Conservation (phyloP, 2,329 filamentous ascomycete genomes). For the Exophiala bonariae region DNA sequence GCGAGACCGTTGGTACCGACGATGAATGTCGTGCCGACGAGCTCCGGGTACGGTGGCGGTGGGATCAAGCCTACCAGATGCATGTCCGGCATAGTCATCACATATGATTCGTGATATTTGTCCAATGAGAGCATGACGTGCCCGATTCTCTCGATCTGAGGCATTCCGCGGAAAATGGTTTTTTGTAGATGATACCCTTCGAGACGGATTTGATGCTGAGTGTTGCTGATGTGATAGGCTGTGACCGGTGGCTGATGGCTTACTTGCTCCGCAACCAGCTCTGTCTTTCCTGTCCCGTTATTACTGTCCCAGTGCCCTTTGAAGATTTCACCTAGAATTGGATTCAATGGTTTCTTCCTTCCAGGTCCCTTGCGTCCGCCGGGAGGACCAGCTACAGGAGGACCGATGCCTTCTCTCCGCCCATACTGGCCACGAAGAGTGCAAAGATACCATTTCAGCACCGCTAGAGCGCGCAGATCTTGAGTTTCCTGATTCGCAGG, state of each 20-base stretch:
- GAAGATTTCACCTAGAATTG: neutral
- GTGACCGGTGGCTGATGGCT: constrained; percentile 17
- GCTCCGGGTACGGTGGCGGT: constrained; percentile 48
- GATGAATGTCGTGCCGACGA: constrained; percentile 14
- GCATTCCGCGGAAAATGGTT: constrained; percentile 87
- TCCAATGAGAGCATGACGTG: constrained; percentile 13
- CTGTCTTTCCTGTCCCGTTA: constrained; percentile 1
- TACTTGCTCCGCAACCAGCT: constrained; percentile 16
- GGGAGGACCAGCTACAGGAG: neutral
- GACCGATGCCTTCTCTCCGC: neutral
- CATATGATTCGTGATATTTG: constrained; percentile 14
- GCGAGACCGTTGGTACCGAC: constrained; percentile 6
- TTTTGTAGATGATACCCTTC: constrained; percentile 93
- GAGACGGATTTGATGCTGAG: constrained; percentile 4
- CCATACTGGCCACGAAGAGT: neutral
- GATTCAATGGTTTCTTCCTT: neutral
- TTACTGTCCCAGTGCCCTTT: neutral
- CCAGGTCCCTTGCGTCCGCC: neutral
- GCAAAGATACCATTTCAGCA: neutral
- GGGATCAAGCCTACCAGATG: constrained; percentile 29
- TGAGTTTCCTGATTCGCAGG: neutral
- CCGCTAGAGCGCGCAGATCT: neutral
- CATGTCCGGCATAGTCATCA: constrained; percentile 12
- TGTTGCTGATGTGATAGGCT: constrained; percentile 15
- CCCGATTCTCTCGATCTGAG: constrained; percentile 83